A percentile compares a stretch with the other conserved stretches of the same genome.
phyloP scores from a whole-genome alignment of 2,329 filamentous ascomycete species.

The Cladobotryum mycophilum region DNA sequence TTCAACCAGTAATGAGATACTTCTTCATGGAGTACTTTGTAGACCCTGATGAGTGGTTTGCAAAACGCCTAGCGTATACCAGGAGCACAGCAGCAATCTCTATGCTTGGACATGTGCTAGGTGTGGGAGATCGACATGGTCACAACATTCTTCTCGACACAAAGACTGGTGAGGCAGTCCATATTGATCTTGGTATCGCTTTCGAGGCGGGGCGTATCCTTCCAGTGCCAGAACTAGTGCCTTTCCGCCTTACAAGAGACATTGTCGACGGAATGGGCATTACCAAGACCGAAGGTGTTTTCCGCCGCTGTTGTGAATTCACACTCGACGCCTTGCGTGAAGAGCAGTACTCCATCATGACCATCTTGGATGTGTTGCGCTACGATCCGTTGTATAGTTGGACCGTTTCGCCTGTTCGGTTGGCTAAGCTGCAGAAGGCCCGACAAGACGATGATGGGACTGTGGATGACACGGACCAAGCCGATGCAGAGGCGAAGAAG shows the following conservation, averaged over 20 bases:
- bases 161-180: constrained; percentile 85
- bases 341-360: constrained; percentile 97
- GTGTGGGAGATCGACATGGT: constrained; percentile 87
- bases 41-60: constrained; percentile 95
- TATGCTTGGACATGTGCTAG: constrained; percentile 87
- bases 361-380: constrained; percentile 92
- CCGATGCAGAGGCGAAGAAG: constrained; percentile 37
- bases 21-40: constrained; percentile 96
- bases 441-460: constrained; percentile 43
- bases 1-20: constrained; percentile 89
- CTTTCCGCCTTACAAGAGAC: constrained; percentile 89
- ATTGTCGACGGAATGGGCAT: constrained; percentile 97
- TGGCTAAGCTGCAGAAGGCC: constrained; percentile 59
- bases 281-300: constrained; percentile 90
- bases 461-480: constrained; percentile 31
- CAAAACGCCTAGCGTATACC: constrained; percentile 81
- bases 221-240: constrained; percentile 90
- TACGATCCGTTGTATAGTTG: constrained; percentile 96
- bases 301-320: constrained; percentile 96
- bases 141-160: constrained; percentile 95
- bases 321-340: constrained; percentile 91
- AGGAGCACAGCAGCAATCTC: constrained; percentile 91
- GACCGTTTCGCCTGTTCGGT: constrained; percentile 70
- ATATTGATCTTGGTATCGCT: constrained; percentile 93
- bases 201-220: constrained; percentile 96